These are phyloP conservation scores for Kwoniella pini DNA, from an alignment of 768 basidiomycete genomes.

Conservation along the genomic window DNA sequence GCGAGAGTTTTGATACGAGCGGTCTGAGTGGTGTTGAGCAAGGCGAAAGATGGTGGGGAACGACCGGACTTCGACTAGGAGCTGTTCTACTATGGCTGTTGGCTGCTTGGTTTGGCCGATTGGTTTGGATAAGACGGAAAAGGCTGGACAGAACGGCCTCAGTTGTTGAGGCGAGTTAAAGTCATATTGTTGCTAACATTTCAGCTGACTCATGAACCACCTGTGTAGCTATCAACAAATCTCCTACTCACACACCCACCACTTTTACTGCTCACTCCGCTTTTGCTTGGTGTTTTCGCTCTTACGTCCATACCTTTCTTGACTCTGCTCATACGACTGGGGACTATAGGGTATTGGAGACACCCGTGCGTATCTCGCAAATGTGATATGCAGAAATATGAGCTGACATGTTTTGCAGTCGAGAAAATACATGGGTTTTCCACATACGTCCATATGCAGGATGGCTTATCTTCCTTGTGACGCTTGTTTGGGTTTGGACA, in stretches of 20 bases:
- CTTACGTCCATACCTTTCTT: conserved; percentile 50
- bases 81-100: conserved; percentile 71
- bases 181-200: no score
- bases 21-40: conserved; percentile 35
- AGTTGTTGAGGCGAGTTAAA: conserved; percentile 55
- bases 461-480: conserved; percentile 66
- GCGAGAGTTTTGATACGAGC: conserved; percentile 48
- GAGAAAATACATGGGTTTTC: conserved; percentile 58
- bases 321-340: conserved; percentile 49
- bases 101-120: conserved; percentile 68
- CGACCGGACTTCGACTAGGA: conserved; percentile 69
- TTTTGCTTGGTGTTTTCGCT: conserved; percentile 50
- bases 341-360: conserved; percentile 54
- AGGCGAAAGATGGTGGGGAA: conserved; percentile 49
- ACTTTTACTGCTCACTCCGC: conserved; percentile 51
- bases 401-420: conserved; percentile 16
- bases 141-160: conserved; percentile 60
- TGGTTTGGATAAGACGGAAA: conserved; percentile 61
- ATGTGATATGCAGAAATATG: neutral
- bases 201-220: no score
- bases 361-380: conserved; percentile 47
- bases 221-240: conserved; percentile 46
- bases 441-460: conserved; percentile 69
- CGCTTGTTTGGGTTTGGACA: conserved; percentile 68
- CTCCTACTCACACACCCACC: conserved; percentile 53